Percentiles rank a stretch among this genome's conserved stretches.
Evolutionary conservation across 495 filamentous ascomycete genomes (phyloP).

Genomic region (Daldinia childiae): DNA sequence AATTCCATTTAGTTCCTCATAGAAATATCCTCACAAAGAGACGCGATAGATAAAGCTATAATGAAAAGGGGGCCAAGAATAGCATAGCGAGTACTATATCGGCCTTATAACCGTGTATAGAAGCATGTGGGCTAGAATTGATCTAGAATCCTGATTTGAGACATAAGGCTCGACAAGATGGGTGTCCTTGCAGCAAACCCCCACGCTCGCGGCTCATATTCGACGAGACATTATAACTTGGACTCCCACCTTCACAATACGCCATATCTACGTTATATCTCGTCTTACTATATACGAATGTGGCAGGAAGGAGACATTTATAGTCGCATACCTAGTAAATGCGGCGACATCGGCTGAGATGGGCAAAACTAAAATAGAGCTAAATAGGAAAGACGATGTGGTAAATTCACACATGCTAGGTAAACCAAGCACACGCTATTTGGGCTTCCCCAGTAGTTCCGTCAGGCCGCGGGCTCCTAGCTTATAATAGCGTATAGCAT

Average conservation of each 20-base stretch:
- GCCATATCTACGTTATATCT: background rate
- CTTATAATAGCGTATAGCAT: conserved; percentile 12
- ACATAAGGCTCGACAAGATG: background rate
- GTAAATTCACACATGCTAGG: background rate
- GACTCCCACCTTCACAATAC: background rate
- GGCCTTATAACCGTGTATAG: background rate
- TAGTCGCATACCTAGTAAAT: background rate
- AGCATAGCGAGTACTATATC: background rate
- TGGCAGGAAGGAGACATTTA: background rate
- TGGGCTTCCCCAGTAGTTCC: background rate
- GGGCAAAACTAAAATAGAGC: background rate
- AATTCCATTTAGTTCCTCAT: background rate
- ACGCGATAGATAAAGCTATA: background rate
- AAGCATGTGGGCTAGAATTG: background rate
- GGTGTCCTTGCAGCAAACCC: background rate
- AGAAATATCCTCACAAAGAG: background rate
- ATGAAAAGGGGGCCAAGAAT: background rate
- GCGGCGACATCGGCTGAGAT: background rate
- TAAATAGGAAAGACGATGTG: background rate
- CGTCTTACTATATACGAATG: background rate
- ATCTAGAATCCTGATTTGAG: background rate
- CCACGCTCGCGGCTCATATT: background rate
- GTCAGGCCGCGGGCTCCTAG: background rate
- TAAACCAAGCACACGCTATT: background rate
- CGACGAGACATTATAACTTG: background rate